Evolutionary conservation across 805 yeast genomes (phyloP), one percentile per base, ranked within the genome.

Genomic region (Candida easanensis): DNA sequence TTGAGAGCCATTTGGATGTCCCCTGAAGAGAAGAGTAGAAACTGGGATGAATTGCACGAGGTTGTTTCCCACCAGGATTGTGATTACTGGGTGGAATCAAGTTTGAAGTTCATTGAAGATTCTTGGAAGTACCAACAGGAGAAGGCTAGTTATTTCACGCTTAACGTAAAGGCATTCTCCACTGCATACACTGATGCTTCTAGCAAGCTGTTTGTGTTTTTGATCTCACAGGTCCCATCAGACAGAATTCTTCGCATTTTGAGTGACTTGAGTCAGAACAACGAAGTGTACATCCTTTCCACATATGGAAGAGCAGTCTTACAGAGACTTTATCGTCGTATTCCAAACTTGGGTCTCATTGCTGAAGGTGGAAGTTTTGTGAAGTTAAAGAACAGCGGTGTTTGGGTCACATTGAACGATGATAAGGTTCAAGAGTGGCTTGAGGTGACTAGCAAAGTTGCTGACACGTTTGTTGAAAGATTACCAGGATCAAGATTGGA

Each of bases 331-430:
- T 89, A 82, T 65, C 71, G 83, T 16, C 74, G 88, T 51, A 73
- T 80, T 4, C 78, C 84, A 1, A 77, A 78, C 32, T 57, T 90
- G 23, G 97, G 97, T 0, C 68, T 91, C 40, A 80, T 91, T 49
- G 95, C 97, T 1, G 98, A 90, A 62, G 82, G 84, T 58, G 98
- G 98, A 28, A 95, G 88, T 0, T 88, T 76, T 55, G 72, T 91
- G 26, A 81, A 76, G 59, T 56, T 79, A 16, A 73, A 74, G 14
- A 72, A 76, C 17, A 56, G 60, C 51, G 68, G 21, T 63, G 63
- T 33, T 4, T 56, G 60, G 60, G 28, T 52, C 2, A 36, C 50
- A 5, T 33, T 54, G 33, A 31, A 44, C 21, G 39, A 46, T 18
- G 32, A 39, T 13, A 27, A 41, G 20, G 44, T 54, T 41, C 63